Percentiles rank a stretch among this genome's conserved stretches.
phyloP scores from a whole-genome alignment of 805 yeast species.

The Debaryomyces prosopidis region DNA sequence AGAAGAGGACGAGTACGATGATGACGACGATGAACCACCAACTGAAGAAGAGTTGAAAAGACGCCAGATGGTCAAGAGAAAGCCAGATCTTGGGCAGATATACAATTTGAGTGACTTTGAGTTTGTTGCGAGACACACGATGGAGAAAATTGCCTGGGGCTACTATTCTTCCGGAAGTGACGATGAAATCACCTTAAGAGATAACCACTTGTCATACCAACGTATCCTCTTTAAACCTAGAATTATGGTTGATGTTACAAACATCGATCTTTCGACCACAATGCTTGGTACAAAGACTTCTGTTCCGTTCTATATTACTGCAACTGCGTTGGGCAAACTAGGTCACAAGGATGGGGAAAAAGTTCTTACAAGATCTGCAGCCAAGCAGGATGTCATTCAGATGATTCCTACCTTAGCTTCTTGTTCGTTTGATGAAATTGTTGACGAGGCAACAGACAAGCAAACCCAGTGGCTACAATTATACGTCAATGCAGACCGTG shows the following conservation, averaged over 20 bases:
- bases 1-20: conserved; percentile 35
- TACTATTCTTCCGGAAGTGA: conserved; percentile 91
- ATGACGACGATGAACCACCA: conserved; percentile 39
- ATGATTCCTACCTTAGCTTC: conserved; percentile 94
- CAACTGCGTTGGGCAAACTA: conserved; percentile 88
- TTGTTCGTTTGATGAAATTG: conserved; percentile 82
- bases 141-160: conserved; percentile 83
- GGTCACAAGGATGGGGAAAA: conserved; percentile 95
- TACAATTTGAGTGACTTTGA: conserved; percentile 87
- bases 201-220: conserved; percentile 88
- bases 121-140: conserved; percentile 73
- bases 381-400: conserved; percentile 66
- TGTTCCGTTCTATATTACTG: conserved; percentile 86
- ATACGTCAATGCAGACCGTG: conserved; percentile 77
- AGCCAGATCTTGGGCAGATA: conserved; percentile 71
- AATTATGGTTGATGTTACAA: conserved; percentile 76
- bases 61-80: conserved; percentile 31
- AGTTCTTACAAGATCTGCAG: conserved; percentile 82
- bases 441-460: conserved; percentile 60
- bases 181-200: conserved; percentile 87
- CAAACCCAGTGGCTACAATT: conserved; percentile 90
- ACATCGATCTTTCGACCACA: conserved; percentile 66
- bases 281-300: conserved; percentile 71
- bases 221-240: conserved; percentile 85
- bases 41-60: conserved; percentile 25